Conservation (phyloP, 805 yeast species). For the Metschnikowia dekortorum region DNA sequence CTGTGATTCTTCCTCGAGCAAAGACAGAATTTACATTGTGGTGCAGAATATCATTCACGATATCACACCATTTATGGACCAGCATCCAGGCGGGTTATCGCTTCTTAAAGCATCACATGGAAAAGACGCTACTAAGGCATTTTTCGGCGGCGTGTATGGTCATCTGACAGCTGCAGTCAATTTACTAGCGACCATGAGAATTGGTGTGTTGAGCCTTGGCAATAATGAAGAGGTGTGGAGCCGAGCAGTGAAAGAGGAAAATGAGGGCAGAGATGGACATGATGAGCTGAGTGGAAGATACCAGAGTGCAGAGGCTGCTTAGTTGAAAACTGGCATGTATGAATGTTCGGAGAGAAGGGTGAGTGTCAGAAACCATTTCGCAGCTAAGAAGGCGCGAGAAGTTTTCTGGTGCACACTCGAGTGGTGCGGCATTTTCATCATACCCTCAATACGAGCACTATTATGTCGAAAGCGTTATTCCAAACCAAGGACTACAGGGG, state of each 20-base stretch:
- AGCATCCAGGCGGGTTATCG: conserved; percentile 91
- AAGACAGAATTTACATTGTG: conserved; percentile 62
- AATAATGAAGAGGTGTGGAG: conserved; percentile 82
- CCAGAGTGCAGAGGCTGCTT: conserved; percentile 16
- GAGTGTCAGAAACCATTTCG: neutral
- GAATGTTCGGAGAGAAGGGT: too few species aligned
- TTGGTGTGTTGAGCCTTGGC: conserved; percentile 79
- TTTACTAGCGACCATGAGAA: conserved; percentile 87
- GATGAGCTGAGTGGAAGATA: conserved; percentile 10
- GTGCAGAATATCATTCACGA: conserved; percentile 92
- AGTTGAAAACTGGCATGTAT: neutral
- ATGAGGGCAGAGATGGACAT: conserved; percentile 28
- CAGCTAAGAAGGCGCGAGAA: conserved; percentile 1
- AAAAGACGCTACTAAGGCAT: conserved; percentile 90
- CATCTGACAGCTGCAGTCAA: conserved; percentile 94
- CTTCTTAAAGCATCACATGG: conserved; percentile 79
- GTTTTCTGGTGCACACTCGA: neutral
- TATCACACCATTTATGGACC: conserved; percentile 82
- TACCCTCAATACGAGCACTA: neutral
- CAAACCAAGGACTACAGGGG: conserved; percentile 39
- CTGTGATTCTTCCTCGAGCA: conserved; percentile 32
- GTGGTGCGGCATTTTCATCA: neutral
- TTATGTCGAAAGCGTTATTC: conserved; percentile 17
- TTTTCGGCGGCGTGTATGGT: conserved; percentile 90
- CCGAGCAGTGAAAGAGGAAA: conserved; percentile 63